phyloP scores from a whole-genome alignment of 208 protist species.

The Lotmaria passim region DNA sequence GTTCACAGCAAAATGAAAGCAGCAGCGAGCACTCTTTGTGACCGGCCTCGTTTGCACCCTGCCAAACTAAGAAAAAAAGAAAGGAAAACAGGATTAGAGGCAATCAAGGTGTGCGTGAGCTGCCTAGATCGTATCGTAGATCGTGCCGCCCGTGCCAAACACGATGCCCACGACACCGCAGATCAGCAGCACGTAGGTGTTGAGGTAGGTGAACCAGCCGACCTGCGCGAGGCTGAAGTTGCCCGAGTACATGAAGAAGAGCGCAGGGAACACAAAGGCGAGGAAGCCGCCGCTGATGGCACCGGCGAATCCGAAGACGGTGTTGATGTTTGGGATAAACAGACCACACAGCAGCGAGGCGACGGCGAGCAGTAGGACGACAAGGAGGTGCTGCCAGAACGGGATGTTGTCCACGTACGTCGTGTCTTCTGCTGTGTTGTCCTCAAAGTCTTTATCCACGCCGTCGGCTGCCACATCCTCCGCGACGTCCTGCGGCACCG shows the following conservation, averaged over 20 bases:
- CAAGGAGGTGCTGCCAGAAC: conserved; percentile 43
- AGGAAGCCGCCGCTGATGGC: conserved; percentile 65
- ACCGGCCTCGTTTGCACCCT: neutral
- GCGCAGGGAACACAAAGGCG: conserved; percentile 58
- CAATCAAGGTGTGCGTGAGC: too few species aligned
- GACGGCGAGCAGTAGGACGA: conserved; percentile 32
- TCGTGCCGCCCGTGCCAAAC: conserved; percentile 38
- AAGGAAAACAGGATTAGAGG: neutral
- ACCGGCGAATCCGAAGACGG: conserved; percentile 65
- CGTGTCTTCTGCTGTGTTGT: conserved; percentile 23
- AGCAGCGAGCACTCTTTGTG: neutral
- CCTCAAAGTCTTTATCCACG: conserved; percentile 10
- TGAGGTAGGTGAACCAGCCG: conserved; percentile 55
- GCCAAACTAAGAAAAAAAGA: neutral
- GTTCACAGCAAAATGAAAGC: too few species aligned
- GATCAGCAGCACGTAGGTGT: conserved; percentile 58
- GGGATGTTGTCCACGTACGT: conserved; percentile 58
- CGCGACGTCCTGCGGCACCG: conserved; percentile 11
- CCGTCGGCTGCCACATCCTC: neutral
- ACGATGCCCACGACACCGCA: conserved; percentile 43
- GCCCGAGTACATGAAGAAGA: conserved; percentile 70
- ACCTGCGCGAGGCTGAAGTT: conserved; percentile 44
- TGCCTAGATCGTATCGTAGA: conserved; percentile 30
- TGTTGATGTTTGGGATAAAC: conserved; percentile 79
- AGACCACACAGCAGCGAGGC: conserved; percentile 59